Evolutionary conservation across 129 eudicot genomes (phyloP).

Genomic region (Rutidosis leptorrhynchoides): DNA sequence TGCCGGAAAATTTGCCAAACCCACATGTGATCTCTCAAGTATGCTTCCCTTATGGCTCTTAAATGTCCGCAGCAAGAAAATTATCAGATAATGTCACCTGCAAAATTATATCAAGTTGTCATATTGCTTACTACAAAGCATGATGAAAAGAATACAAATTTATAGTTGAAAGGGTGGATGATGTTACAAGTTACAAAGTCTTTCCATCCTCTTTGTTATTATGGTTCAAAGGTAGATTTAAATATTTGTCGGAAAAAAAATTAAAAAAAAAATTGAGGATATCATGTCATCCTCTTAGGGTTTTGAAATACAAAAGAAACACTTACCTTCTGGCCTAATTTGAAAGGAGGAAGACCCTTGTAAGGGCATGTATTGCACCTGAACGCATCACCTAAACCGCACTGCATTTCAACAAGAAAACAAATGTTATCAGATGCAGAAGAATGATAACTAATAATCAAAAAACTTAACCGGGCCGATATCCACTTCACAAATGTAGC

Average conservation of each 20-base stretch:
- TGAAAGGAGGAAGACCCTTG: conserved; percentile 84
- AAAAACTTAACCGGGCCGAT: background rate
- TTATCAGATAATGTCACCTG: conserved; percentile 59
- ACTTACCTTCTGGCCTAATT: conserved; percentile 79
- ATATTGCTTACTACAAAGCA: background rate
- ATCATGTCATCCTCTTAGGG: background rate
- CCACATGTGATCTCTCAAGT: conserved; percentile 10
- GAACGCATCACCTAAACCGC: conserved; percentile 88
- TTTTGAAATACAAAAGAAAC: background rate
- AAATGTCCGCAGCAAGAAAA: conserved; percentile 67
- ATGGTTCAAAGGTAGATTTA: background rate
- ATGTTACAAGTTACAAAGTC: background rate
- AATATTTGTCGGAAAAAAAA: background rate
- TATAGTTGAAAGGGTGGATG: background rate
- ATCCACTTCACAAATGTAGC: background rate
- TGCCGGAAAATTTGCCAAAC: background rate
- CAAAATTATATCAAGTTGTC: conserved; percentile 8
- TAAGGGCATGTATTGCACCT: conserved; percentile 84
- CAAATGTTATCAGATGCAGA: background rate
- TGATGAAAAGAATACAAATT: background rate
- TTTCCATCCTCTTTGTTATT: background rate
- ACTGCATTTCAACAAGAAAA: conserved; percentile 36
- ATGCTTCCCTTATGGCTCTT: conserved; percentile 4
- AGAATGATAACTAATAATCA: background rate
- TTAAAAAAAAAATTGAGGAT: background rate